Base-by-base conservation (phyloP, 1,284 basidiomycete genomes). In the Mycocalia duriaeana region DNA sequence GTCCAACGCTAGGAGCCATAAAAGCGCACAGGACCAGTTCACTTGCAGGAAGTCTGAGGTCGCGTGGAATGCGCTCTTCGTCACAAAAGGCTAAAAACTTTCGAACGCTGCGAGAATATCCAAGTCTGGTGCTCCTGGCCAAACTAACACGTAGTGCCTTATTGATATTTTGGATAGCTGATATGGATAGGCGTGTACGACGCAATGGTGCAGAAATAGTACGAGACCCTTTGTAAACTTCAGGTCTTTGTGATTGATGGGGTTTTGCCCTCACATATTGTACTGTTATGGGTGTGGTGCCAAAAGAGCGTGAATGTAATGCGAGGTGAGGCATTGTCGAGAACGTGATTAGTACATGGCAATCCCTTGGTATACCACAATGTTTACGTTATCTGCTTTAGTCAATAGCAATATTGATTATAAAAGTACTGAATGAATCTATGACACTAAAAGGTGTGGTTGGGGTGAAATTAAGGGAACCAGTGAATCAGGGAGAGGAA, bases 1-100 rank as follows among this genome's bases (percentile, higher is more conserved):
- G 8, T 1, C 61, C 58, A 4, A 52, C 50, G 3, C 41, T 18
- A 0, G 57, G 53, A 2, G 59, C 57, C 6, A 57, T 57, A 46
- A 59, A 67, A 18, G 59, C 49, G 36, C 59, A 60, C 1, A 67
- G 51, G 1, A 62, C 42, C n/a, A 52, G 42, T 41, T 66, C 59
- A 22, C 53, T 35, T n/a, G 63, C 52, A n/a, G 64, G 63, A 5
- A 62, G 54, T 2, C 50, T 47, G 1, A 49, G 25, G 3, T 44
- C 2, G 0, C 18, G 0, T 1, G 55, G 55, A 0, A 64, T 48
- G 2, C 25, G 5, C 25, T 62, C 46, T 0, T 9, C 37, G 22
- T 57, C 35, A 40, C 60, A 62, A 36, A 57, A 60, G 0, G n/a
- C 3, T 0, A 40, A 19, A 45, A 49, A 62, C 5, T 43, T 31